Percentiles rank a stretch among this genome's conserved stretches.
Evolutionary conservation across 2,329 filamentous ascomycete genomes (phyloP).

Genomic region (Meredithiella fracta): DNA sequence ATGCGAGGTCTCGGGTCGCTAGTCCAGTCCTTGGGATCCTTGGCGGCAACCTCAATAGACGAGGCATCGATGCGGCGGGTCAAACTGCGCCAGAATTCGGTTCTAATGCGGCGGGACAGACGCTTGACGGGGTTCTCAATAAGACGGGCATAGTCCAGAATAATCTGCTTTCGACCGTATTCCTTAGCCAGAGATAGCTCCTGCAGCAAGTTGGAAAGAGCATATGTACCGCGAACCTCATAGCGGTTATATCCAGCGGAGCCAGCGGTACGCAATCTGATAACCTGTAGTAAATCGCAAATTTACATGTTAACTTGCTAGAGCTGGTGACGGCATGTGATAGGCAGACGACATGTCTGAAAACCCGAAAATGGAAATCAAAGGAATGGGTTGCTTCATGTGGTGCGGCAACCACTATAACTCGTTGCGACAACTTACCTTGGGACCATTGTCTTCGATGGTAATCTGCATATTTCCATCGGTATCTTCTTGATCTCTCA

Average conservation of each 20-base stretch:
- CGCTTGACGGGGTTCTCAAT: conserved; percentile 92
- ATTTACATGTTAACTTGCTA: conserved; percentile 12
- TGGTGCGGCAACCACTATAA: conserved; percentile 1
- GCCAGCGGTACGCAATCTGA: conserved; percentile 67
- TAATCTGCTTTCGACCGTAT: conserved; percentile 73
- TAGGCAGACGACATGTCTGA: conserved; percentile 9
- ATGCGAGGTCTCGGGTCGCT: conserved; percentile 75
- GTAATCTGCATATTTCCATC: conserved; percentile 95
- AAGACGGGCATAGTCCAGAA: conserved; percentile 77
- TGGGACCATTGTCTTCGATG: conserved; percentile 86
- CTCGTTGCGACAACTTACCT: conserved; percentile 35
- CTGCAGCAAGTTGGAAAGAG: conserved; percentile 90
- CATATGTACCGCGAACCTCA: conserved; percentile 89
- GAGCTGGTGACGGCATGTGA: neutral
- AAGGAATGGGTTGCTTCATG: neutral
- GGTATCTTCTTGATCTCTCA: conserved; percentile 77
- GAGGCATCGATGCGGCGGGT: conserved; percentile 81
- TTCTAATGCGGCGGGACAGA: conserved; percentile 68
- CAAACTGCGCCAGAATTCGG: conserved; percentile 83
- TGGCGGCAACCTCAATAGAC: conserved; percentile 70
- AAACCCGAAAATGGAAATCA: conserved; percentile 7
- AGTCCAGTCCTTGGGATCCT: conserved; percentile 92
- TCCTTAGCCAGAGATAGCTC: conserved; percentile 87
- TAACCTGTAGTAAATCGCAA: conserved; percentile 34
- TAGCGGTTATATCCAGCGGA: conserved; percentile 77